Percentiles rank a stretch among this genome's conserved stretches.
phyloP scores from a whole-genome alignment of 257 asterid genomes.

The Leonotis leonurus region DNA sequence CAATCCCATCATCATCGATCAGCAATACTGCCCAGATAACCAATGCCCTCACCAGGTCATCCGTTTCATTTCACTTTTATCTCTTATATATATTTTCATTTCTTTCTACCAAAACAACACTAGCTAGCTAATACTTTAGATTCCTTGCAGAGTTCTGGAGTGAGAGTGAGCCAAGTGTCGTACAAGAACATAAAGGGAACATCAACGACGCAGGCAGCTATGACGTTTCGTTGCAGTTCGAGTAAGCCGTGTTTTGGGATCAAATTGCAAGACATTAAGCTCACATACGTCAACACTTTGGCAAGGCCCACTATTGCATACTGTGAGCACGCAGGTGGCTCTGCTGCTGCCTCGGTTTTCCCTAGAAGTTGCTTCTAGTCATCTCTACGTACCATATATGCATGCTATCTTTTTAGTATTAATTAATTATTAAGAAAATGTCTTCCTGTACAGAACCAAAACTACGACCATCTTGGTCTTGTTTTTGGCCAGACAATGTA shows the following conservation, averaged over 20 bases:
- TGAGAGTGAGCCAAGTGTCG: conserved; percentile 49
- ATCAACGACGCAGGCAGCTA: conserved; percentile 58
- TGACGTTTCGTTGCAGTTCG: conserved; percentile 54
- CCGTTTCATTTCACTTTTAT: no score
- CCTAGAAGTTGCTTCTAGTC: conserved; percentile 49
- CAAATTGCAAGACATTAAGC: conserved; percentile 44
- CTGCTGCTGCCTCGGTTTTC: conserved; percentile 30
- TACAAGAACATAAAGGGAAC: conserved; percentile 64
- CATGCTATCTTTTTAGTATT: no score
- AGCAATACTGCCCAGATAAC: conserved; percentile 51
- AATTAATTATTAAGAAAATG: neutral
- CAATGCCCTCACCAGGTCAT: conserved; percentile 52
- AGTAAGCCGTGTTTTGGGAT: conserved; percentile 55
- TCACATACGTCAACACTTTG: conserved; percentile 28
- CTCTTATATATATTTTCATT: no score
- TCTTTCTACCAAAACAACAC: no score
- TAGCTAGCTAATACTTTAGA: no score
- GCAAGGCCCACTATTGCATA: conserved; percentile 34
- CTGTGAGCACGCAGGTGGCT: conserved; percentile 54
- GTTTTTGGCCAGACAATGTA: neutral
- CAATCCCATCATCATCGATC: conserved; percentile 65
- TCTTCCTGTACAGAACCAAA: conserved; percentile 12
- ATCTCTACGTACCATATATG: conserved; percentile 6
- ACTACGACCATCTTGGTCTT: neutral
- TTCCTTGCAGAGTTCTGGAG: conserved; percentile 47